These are phyloP conservation scores for Talaromyces liani DNA, from an alignment of 495 filamentous ascomycete genomes.

Conservation along the genomic window DNA sequence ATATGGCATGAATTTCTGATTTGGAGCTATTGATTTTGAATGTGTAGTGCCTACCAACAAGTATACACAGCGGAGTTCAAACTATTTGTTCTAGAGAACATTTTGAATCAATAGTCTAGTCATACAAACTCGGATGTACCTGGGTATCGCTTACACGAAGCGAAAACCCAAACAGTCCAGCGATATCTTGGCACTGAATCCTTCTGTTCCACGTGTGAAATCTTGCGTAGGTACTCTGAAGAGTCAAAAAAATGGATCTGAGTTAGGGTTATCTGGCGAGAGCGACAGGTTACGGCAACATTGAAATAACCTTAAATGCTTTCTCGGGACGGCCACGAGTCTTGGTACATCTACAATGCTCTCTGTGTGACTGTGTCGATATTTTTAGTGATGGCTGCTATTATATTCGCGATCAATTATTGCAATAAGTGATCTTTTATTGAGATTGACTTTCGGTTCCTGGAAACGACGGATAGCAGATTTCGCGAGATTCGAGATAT, in stretches of 20 bases:
- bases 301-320: neutral
- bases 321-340: neutral
- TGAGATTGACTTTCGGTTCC: neutral
- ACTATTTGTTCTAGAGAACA: too few relatives aligned
- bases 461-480: neutral
- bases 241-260: neutral
- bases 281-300: neutral
- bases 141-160: too few relatives aligned
- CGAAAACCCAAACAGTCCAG: too few relatives aligned
- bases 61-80: too few relatives aligned
- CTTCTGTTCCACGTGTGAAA: neutral
- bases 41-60: too few relatives aligned
- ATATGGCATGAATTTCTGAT: too few relatives aligned
- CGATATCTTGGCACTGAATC: neutral
- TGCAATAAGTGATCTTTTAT: neutral
- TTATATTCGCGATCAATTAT: neutral
- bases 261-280: neutral
- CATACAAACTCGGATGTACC: too few relatives aligned
- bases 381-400: neutral
- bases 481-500: neutral
- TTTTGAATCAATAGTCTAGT: too few relatives aligned
- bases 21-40: too few relatives aligned
- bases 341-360: neutral
- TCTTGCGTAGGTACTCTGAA: neutral
- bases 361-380: neutral